Evolutionary conservation across 176 grass and related monocot species (phyloP).

Genomic region (Cenchrus americanus): DNA sequence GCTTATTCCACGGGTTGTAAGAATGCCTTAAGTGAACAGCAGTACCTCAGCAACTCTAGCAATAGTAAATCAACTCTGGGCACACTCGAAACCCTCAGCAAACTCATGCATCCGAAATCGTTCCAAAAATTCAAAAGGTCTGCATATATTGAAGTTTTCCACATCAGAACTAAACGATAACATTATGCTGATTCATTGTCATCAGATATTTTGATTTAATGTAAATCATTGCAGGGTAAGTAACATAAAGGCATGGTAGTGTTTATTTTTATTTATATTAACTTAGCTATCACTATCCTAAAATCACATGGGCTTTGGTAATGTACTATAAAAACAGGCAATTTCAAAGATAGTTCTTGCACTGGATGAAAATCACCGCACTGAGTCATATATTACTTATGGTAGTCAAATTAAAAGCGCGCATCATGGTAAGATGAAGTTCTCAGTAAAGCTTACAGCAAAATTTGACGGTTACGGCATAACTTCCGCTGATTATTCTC

Average conservation of each 20-base stretch:
- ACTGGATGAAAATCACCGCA: background rate
- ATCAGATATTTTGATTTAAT: background rate
- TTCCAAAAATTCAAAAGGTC: conserved; percentile 81
- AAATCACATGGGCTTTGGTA: background rate
- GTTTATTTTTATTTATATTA: background rate
- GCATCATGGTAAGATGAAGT: background rate
- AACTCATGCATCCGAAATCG: conserved; percentile 84
- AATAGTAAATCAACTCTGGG: conserved; percentile 69
- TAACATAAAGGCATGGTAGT: background rate
- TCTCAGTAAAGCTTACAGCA: conserved; percentile 51
- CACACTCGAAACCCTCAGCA: conserved; percentile 85
- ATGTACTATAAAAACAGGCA: background rate
- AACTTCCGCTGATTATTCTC: conserved; percentile 87
- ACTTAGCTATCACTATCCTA: background rate
- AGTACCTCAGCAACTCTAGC: conserved; percentile 39
- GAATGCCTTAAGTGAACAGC: background rate
- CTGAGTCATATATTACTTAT: background rate
- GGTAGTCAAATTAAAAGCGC: conserved; percentile 6
- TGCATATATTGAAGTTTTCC: conserved; percentile 40
- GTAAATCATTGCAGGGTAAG: conserved; percentile 2
- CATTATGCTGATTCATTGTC: background rate
- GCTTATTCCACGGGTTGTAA: background rate
- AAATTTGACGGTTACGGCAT: conserved; percentile 67
- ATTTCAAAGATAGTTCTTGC: conserved; percentile 12
- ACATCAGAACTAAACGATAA: conserved; percentile 32